phyloP scores from a whole-genome alignment of 2,329 filamentous ascomycete genomes.

The Hymenoscyphus salicellus region DNA sequence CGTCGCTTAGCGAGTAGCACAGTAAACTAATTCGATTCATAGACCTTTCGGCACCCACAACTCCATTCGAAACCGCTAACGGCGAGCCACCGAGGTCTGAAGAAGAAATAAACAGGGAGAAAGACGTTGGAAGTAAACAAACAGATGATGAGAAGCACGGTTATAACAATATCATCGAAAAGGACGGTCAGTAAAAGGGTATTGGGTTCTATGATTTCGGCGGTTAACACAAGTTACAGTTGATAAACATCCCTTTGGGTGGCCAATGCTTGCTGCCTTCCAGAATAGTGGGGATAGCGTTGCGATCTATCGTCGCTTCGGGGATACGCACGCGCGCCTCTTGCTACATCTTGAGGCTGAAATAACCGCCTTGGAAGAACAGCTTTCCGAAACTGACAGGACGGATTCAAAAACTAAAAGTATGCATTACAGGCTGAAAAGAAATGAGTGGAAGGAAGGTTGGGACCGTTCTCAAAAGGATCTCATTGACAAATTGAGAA shows the following conservation, averaged over 20 bases:
- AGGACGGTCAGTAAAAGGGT: neutral
- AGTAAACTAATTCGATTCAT: neutral
- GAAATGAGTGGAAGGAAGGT: conserved; percentile 13
- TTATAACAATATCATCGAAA: neutral
- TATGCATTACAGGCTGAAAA: conserved; percentile 11
- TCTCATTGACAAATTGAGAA: conserved; percentile 14
- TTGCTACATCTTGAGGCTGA: conserved; percentile 18
- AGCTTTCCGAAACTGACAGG: conserved; percentile 13
- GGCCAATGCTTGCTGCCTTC: conserved; percentile 17
- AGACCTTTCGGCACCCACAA: neutral
- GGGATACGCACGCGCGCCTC: conserved; percentile 14
- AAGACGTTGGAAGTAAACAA: neutral
- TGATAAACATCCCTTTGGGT: conserved; percentile 15
- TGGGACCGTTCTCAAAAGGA: conserved; percentile 19
- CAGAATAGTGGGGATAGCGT: conserved; percentile 13
- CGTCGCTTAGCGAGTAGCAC: neutral
- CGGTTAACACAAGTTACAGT: neutral
- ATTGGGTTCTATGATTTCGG: neutral
- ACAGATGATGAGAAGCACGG: neutral
- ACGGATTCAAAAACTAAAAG: neutral
- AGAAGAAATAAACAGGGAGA: neutral
- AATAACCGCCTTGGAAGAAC: conserved; percentile 11
- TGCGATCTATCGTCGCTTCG: conserved; percentile 18
- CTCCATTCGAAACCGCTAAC: too few relatives aligned
- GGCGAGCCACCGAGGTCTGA: too few relatives aligned